phyloP scores from a whole-genome alignment of 2,329 filamentous ascomycete genomes.

The Tolypocladium ophioglossoides region DNA sequence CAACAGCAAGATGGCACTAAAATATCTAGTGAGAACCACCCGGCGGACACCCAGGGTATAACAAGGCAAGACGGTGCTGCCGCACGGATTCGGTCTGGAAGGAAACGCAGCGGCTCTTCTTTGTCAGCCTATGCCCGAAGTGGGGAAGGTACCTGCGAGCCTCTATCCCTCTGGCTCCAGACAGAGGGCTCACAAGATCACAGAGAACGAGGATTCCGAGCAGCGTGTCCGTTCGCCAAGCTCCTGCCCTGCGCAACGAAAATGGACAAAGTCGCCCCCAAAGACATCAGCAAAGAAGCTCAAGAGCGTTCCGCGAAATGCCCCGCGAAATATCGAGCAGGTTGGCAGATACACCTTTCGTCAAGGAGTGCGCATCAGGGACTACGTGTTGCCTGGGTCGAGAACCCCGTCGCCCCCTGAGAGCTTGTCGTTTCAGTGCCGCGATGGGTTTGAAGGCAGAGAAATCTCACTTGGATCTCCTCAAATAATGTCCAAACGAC shows the following conservation, averaged over 20 bases:
- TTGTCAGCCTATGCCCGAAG: fast-evolving
- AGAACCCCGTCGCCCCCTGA: not conserved
- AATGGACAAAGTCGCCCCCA: not conserved
- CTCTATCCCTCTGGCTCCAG: not conserved
- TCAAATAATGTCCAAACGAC: conserved; percentile 5
- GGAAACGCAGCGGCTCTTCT: not conserved
- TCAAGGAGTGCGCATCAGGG: conserved; percentile 17
- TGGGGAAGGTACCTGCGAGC: not conserved
- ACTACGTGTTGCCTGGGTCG: conserved; percentile 13
- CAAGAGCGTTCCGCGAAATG: conserved; percentile 13
- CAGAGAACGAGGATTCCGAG: not conserved
- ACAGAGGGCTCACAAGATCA: not conserved
- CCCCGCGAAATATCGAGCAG: conserved; percentile 13
- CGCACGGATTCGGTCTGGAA: not conserved
- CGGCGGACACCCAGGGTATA: not conserved
- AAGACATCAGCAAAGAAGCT: conserved; percentile 4
- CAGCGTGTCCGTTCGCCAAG: not conserved
- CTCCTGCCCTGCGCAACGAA: not conserved
- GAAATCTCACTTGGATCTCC: conserved; percentile 10
- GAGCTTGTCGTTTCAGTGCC: conserved; percentile 15
- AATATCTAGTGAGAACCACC: too few relatives aligned
- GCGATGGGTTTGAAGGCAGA: conserved; percentile 17
- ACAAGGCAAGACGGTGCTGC: not conserved
- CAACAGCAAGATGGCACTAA: not conserved
- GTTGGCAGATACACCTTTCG: conserved; percentile 16